Evolutionary conservation across 345 rosid species (phyloP).

Genomic region (Eucalyptus leucophloia): DNA sequence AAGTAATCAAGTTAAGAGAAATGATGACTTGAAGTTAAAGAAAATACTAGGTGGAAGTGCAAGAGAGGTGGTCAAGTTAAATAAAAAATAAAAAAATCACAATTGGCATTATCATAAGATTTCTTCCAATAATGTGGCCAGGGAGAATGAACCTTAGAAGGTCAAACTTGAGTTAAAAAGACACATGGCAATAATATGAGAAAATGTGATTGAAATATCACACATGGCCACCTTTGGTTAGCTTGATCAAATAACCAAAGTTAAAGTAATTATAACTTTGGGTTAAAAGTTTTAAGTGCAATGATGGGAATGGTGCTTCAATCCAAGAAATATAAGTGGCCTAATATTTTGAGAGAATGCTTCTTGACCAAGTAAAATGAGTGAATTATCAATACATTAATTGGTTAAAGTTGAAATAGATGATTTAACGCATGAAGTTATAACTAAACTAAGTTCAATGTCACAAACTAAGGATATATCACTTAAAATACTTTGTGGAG

Average conservation of each 20-base stretch:
- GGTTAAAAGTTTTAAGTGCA: not conserved
- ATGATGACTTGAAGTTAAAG: not conserved
- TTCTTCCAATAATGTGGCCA: not conserved
- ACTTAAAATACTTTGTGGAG: not conserved
- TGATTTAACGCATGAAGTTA: not conserved
- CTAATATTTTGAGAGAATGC: not conserved
- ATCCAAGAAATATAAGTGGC: not conserved
- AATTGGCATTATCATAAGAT: not conserved
- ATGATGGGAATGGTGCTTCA: not conserved
- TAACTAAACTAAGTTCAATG: not conserved
- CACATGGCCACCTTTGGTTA: not conserved
- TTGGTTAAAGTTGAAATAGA: not conserved
- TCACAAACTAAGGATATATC: not conserved
- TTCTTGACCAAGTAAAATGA: not conserved
- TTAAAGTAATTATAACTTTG: not conserved
- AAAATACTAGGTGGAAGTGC: too few species aligned
- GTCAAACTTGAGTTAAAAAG: not conserved
- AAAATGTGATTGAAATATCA: not conserved
- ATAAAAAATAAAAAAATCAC: not conserved
- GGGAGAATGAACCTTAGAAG: not conserved
- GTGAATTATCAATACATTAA: not conserved
- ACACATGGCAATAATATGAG: not conserved
- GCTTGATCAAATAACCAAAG: not conserved
- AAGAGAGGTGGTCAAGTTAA: not conserved
- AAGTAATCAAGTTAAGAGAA: not conserved